Conservation (phyloP, 2,329 filamentous ascomycete genomes). For the Penicillium occitanis region DNA sequence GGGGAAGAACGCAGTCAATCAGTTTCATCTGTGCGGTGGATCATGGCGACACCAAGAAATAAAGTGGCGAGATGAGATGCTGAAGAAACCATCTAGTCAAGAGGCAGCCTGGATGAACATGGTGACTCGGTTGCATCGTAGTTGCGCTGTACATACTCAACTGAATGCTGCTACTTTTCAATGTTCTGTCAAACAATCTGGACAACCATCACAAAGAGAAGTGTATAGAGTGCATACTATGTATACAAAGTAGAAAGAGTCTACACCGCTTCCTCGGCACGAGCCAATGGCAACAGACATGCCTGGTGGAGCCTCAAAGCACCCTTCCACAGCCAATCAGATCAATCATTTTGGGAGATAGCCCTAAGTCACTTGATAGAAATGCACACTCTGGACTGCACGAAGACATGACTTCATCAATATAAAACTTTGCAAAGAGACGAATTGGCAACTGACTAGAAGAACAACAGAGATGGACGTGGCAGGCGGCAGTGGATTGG, state of each 20-base stretch:
- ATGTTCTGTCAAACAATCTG: neutral
- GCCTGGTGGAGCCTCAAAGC: neutral
- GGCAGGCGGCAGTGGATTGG: neutral
- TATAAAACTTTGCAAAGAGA: neutral
- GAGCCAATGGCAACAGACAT: neutral
- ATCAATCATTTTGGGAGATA: neutral
- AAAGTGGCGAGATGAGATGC: neutral
- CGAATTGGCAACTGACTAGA: neutral
- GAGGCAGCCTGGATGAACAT: neutral
- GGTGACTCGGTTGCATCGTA: neutral
- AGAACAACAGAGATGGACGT: neutral
- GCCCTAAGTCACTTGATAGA: neutral
- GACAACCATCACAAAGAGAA: neutral
- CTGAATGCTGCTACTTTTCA: neutral
- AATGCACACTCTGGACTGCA: neutral
- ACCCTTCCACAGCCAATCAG: neutral
- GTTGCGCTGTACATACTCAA: neutral
- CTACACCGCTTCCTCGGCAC: constrained; percentile 11
- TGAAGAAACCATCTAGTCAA: neutral
- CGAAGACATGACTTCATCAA: neutral
- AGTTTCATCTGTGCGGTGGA: constrained; percentile 8
- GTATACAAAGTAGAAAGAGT: neutral
- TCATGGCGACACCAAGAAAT: neutral
- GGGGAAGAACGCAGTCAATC: neutral
- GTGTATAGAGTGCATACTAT: neutral